Percentiles rank a stretch among this genome's conserved stretches.
phyloP scores from a whole-genome alignment of 2,329 filamentous ascomycete genomes.

The Fusarium penzigii region DNA sequence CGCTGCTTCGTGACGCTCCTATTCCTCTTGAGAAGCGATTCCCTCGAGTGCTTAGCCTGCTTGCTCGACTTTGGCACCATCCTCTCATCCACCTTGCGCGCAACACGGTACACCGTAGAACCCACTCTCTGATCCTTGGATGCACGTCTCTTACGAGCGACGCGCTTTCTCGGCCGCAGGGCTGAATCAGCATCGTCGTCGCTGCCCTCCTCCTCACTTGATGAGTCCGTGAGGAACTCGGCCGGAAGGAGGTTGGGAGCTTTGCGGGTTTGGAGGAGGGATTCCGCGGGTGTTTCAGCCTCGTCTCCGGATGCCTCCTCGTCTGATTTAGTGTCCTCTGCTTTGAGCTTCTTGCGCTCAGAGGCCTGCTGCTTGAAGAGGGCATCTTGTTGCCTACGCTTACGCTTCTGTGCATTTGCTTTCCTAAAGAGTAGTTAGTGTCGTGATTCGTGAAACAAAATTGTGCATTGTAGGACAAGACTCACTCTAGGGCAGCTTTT shows the following conservation, averaged over 20 bases:
- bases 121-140: conserved; percentile 53
- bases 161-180: conserved; percentile 41
- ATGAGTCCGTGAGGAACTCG: conserved; percentile 55
- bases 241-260: conserved; percentile 50
- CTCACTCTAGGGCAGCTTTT: conserved; percentile 55
- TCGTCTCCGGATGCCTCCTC: conserved; percentile 15
- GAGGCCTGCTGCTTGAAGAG: conserved; percentile 57
- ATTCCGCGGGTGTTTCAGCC: conserved; percentile 3
- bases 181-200: conserved; percentile 26
- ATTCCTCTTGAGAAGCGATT: conserved; percentile 47
- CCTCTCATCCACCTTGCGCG: conserved; percentile 44
- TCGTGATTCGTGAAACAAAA: background rate
- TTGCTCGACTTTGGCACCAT: conserved; percentile 52
- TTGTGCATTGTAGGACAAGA: background rate
- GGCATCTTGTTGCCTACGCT: conserved; percentile 56
- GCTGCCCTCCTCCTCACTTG: conserved; percentile 43
- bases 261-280: conserved; percentile 28
- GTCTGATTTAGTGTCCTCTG: conserved; percentile 23
- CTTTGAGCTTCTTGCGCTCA: conserved; percentile 44
- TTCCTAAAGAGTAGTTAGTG: conserved; percentile 39
- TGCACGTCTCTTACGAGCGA: conserved; percentile 40
- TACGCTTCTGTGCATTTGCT: conserved; percentile 52
- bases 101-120: conserved; percentile 55
- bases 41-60: conserved; percentile 43
- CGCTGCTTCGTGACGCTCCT: conserved; percentile 39